phyloP scores from a whole-genome alignment of 352 stramenopile genomes.

The Phytophthora pini region DNA sequence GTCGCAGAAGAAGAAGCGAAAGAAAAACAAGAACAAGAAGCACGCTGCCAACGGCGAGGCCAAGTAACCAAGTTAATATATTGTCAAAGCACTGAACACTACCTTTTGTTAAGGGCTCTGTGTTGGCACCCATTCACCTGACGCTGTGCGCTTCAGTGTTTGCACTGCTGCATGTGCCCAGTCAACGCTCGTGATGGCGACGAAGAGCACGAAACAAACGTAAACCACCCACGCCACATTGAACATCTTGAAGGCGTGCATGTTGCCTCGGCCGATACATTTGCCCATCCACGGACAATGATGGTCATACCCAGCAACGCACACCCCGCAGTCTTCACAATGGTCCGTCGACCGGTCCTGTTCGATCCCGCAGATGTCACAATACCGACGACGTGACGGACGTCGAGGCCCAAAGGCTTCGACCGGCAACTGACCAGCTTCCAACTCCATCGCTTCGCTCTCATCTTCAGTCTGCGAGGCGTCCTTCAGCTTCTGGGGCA shows the following conservation, averaged over 20 bases:
- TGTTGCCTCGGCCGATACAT: conserved; percentile 93
- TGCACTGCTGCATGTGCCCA: conserved; percentile 50
- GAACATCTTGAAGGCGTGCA: conserved; percentile 92
- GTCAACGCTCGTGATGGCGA: conserved; percentile 65
- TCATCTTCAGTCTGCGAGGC: conserved; percentile 23
- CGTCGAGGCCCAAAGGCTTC: conserved; percentile 13
- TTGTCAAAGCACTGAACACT: conserved; percentile 7
- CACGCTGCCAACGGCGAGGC: conserved; percentile 17
- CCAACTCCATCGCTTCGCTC: conserved; percentile 29
- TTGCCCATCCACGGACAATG: conserved; percentile 96
- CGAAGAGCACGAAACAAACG: conserved; percentile 77
- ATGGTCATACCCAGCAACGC: conserved; percentile 89
- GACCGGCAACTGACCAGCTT: conserved; percentile 16
- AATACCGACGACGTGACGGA: conserved; percentile 46
- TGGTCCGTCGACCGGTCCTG: conserved; percentile 80
- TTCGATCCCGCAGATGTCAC: conserved; percentile 72
- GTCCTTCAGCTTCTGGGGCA: conserved; percentile 17
- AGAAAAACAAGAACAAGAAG: conserved; percentile 58
- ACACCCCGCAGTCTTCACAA: conserved; percentile 95
- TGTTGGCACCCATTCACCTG: conserved; percentile 30
- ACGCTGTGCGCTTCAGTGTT: conserved; percentile 39
- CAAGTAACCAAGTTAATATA: conserved; percentile 36
- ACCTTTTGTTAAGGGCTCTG: conserved; percentile 10
- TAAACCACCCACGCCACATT: conserved; percentile 85
- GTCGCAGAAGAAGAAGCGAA: conserved; percentile 68